A percentile compares a stretch with the other conserved stretches of the same genome.
phyloP scores from a whole-genome alignment of 805 yeast species.

The Suhomyces canberraensis region DNA sequence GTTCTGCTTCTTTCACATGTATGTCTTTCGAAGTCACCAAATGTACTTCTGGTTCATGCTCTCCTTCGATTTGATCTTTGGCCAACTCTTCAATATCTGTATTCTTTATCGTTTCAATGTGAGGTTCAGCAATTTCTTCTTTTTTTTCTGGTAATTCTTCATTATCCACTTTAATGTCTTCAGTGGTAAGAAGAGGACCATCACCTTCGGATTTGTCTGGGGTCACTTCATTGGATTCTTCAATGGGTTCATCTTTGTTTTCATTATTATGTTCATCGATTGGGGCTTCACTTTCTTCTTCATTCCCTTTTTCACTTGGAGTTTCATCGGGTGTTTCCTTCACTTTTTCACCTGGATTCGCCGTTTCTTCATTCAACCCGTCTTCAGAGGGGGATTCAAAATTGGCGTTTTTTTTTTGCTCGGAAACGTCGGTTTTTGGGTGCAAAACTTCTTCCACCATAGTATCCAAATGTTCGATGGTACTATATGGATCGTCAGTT shows the following conservation, averaged over 20 bases:
- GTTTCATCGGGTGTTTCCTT: no score
- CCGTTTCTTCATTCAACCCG: slow-evolving; percentile 12
- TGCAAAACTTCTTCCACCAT: slow-evolving; percentile 48
- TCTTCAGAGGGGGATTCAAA: slow-evolving; percentile 19
- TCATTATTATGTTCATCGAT: slow-evolving; percentile 1
- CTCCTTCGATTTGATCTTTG: slow-evolving; percentile 1
- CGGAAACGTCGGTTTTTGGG: not conserved
- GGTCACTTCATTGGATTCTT: not conserved
- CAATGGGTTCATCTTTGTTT: not conserved
- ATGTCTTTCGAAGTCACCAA: slow-evolving; percentile 1
- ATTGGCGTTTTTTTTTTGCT: slow-evolving; percentile 9
- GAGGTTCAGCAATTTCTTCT: slow-evolving; percentile 1
- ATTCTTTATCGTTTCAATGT: not conserved
- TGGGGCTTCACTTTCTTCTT: not conserved
- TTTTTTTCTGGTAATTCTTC: slow-evolving; percentile 2
- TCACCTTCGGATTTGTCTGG: slow-evolving; percentile 2
- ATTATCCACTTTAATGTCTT: not conserved
- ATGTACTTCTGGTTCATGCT: slow-evolving; percentile 3
- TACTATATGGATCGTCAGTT: slow-evolving; percentile 47
- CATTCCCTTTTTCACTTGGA: not conserved
- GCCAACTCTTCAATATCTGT: slow-evolving; percentile 2
- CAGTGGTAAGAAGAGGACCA: slow-evolving; percentile 2
- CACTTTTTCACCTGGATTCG: not conserved
- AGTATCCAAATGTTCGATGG: slow-evolving; percentile 46
- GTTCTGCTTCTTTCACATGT: not conserved